Base-by-base conservation (phyloP, 2,329 filamentous ascomycete species). In the Dryadomyces sulphureus region DNA sequence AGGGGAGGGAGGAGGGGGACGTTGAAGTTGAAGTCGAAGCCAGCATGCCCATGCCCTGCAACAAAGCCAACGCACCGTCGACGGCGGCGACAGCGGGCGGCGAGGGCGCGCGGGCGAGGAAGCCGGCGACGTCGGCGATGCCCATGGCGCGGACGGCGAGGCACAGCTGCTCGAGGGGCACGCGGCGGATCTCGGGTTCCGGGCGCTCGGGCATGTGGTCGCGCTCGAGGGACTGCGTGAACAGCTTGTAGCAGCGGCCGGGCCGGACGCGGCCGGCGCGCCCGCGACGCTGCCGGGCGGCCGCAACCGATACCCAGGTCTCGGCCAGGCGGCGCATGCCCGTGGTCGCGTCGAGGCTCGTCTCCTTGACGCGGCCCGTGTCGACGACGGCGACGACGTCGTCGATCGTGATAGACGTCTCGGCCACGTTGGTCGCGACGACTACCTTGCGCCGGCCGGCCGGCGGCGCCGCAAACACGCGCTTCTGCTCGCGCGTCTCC, bases 401-500 rank as follows among this genome's bases (percentile, higher is more conserved):
- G 58, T 95, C 89, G 49, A 98, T 98, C 0, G 92, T 98, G 60
- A 98, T 96, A 2, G 92, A 96, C 0, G 92, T 98, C 61, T 98
- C 92, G 2, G 92, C 92, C 2, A 98, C 90, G 56, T 98, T 98
- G 39, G 92, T 98, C 1, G 92, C 86, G 7, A 90, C 85, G 30
- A 98, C 84, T 12, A 98, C 77, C 63, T 98, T 98, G 32, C 92
- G 75, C 63, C 86, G 89, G 0, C 88, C 88, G 3, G 66, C 61
- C 0, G 90, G 89, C 5, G 92, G 67, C 14, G 72, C 70, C 24
- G 77, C 72, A 59, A 98, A 98, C 1, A 98, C 92, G 21, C 79
- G 75, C 50, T 84, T 82, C 62, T 98, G 92, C 55, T 96, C 90
- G 2, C 73, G 73, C 9, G 90, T 90, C 56, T 93, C 81, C 1